Evolutionary conservation across 192 early-diverging fungal species (phyloP).

Genomic region (Backusella luteola): DNA sequence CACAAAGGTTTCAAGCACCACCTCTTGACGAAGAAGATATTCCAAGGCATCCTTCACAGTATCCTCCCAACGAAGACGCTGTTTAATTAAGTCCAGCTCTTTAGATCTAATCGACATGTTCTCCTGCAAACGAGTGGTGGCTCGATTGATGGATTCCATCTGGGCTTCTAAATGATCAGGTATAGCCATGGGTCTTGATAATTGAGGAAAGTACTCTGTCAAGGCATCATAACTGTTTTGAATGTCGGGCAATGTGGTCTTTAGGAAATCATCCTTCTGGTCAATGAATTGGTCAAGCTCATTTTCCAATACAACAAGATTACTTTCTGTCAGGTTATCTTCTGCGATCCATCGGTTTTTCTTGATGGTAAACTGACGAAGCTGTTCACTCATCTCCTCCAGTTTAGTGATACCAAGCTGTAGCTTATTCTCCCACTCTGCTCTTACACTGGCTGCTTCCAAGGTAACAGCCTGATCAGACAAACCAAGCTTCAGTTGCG

Average conservation of each 20-base stretch:
- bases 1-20: constrained; percentile 10
- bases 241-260: constrained; percentile 4
- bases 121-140: constrained; percentile 18
- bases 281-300: constrained; percentile 11
- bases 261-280: constrained; percentile 10
- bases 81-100: constrained; percentile 18
- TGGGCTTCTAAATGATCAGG: constrained; percentile 32
- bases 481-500: constrained; percentile 15
- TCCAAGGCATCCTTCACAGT: constrained; percentile 8
- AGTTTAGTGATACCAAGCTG: not conserved
- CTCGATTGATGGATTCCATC: constrained; percentile 18
- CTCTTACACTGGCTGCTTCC: constrained; percentile 14
- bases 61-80: constrained; percentile 16
- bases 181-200: constrained; percentile 21
- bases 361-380: constrained; percentile 21
- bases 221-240: constrained; percentile 27
- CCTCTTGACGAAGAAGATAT: not conserved
- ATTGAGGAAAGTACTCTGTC: constrained; percentile 18
- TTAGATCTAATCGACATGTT: constrained; percentile 9
- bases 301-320: constrained; percentile 10
- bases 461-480: constrained; percentile 16
- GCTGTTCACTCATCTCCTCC: constrained; percentile 22
- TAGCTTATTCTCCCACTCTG: constrained; percentile 17
- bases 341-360: constrained; percentile 20
- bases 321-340: constrained; percentile 5